A percentile compares a stretch with the other conserved stretches of the same genome.
phyloP scores from a whole-genome alignment of 257 asterid species.

The Fraxinus anomala region DNA sequence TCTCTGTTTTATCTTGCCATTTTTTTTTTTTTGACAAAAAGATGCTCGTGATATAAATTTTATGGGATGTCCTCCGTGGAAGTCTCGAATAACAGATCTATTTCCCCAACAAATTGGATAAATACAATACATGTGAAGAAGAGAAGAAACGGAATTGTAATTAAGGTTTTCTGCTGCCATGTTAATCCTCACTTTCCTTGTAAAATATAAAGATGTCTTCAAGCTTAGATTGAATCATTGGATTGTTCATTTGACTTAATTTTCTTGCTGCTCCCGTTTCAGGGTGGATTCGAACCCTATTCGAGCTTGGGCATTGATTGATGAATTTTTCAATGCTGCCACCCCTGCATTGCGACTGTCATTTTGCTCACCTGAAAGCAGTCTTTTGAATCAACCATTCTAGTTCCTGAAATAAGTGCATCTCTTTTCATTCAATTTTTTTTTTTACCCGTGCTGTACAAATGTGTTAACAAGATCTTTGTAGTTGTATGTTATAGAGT shows the following conservation, averaged over 20 bases:
- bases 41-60: not conserved
- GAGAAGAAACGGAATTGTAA: not conserved
- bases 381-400: not conserved
- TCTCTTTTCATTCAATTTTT: no score
- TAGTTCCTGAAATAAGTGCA: not conserved
- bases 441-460: no score
- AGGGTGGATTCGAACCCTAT: slow-evolving; percentile 81
- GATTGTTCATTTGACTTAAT: not conserved
- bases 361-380: not conserved
- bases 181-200: not conserved
- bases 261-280: slow-evolving; percentile 28
- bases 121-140: not conserved
- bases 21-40: not conserved
- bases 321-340: slow-evolving; percentile 23
- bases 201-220: not conserved
- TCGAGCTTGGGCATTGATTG: slow-evolving; percentile 85
- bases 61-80: not conserved
- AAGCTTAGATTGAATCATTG: not conserved
- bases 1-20: not conserved
- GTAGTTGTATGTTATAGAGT: no score
- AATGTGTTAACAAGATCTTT: no score
- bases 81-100: no score
- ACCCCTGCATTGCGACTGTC: not conserved
- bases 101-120: not conserved
- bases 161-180: not conserved